Evolutionary conservation across 345 rosid species (phyloP), one percentile per base, ranked within the genome.

Genomic region (Psidium friedrichsthalianum): DNA sequence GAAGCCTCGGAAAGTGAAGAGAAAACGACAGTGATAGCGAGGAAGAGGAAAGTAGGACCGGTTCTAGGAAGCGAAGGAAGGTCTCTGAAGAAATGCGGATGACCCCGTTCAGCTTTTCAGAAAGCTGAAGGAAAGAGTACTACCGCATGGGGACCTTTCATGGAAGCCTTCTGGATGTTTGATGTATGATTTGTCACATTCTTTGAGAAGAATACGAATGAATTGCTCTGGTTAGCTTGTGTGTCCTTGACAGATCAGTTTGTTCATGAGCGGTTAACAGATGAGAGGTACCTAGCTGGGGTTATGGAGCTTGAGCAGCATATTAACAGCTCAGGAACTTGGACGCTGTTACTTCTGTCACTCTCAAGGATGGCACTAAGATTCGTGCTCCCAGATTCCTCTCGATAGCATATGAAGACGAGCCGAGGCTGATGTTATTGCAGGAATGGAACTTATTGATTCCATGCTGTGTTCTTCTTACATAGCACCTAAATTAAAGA

Each of bases 301-400:
- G 98, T 96, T 53, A 97, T 95, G 98, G 99, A 95, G 94, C 99
- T 97, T 84, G 98, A 97, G 90, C 98, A 97, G 85, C 98, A 96
- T 58, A 94, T 96, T 83, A 95, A 93, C 85, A 93, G 97, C 87
- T 91, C 93, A 0, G 97, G 58, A 97, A 95, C 88, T 88, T 95
- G 84, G 98, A 96, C 76, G 94, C 94, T 55, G 92, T 95, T 83
- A 93, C 94, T 86, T 91, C 91, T 3, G 96, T 96, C 64, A 97
- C 97, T 74, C 90, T 97, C 54, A 96, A 95, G 90, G 99, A 95
- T 32, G 99, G 99, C 52, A 96, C 98, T 29, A 95, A 93, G 90
- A 91, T 97, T 82, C 91, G 95, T 82, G 98, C 99, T 22, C 98
- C 98, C 98, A 0, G 97, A 96, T 81, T 93, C 94, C 84, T 93